Conservation (phyloP, 768 basidiomycete genomes). For the Tulasnella sp. region DNA sequence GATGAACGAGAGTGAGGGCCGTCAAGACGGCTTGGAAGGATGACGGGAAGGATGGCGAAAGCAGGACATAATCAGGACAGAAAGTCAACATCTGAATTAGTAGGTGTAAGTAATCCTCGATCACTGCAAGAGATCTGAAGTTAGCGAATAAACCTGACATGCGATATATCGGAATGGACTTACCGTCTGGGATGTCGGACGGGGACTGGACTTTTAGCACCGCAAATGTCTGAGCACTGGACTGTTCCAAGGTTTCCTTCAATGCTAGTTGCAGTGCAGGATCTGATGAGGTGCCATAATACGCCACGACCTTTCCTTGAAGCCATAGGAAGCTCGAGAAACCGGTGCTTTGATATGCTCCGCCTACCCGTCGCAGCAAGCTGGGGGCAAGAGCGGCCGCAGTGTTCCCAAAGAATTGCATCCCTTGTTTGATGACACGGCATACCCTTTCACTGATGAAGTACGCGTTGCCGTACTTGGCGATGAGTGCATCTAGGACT, state of each 20-base stretch:
- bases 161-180: slow-evolving; percentile 32
- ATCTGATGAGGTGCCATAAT: slow-evolving; percentile 67
- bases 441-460: slow-evolving; percentile 78
- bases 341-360: slow-evolving; percentile 73
- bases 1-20: slow-evolving; percentile 74
- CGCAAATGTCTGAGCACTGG: slow-evolving; percentile 64
- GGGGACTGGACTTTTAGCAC: slow-evolving; percentile 66
- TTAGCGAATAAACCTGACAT: slow-evolving; percentile 11
- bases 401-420: slow-evolving; percentile 71
- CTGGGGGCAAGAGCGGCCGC: slow-evolving; percentile 65
- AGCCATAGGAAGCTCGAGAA: slow-evolving; percentile 92
- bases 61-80: slow-evolving; percentile 72
- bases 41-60: slow-evolving; percentile 68
- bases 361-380: slow-evolving; percentile 68
- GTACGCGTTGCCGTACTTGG: slow-evolving; percentile 70
- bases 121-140: slow-evolving; percentile 50
- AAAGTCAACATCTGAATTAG: slow-evolving; percentile 61
- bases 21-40: slow-evolving; percentile 74
- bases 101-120: slow-evolving; percentile 91
- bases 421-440: slow-evolving; percentile 75
- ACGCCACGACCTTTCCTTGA: slow-evolving; percentile 74
- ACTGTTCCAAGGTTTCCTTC: slow-evolving; percentile 63
- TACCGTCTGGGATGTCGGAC: slow-evolving; percentile 83
- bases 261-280: slow-evolving; percentile 54
- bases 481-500: slow-evolving; percentile 74